Evolutionary conservation across 257 asterid genomes (phyloP).

Genomic region (Solanum pimpinellifolium): DNA sequence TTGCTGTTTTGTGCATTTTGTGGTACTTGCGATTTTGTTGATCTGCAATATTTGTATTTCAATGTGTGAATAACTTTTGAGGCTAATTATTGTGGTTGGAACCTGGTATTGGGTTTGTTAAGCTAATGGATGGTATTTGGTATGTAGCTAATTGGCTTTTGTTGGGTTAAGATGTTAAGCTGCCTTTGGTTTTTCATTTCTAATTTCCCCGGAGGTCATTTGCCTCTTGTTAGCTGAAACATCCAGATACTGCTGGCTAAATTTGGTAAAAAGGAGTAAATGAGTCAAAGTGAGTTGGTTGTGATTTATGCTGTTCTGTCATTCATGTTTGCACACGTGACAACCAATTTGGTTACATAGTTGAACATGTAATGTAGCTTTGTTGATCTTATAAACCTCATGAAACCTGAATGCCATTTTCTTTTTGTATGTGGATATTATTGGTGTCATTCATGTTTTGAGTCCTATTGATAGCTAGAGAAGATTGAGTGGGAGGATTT

Average conservation of each 20-base stretch:
- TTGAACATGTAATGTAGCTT: not conserved
- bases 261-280: not conserved
- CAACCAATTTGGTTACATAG: not conserved
- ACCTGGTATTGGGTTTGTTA: not conserved
- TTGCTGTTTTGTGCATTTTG: slow-evolving; percentile 3
- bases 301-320: not conserved
- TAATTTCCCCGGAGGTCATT: not conserved
- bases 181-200: not conserved
- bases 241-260: not conserved
- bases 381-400: not conserved
- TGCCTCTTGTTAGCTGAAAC: not conserved
- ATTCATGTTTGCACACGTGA: not conserved
- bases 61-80: not conserved
- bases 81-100: not conserved
- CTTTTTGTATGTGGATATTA: not conserved
- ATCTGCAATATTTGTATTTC: not conserved
- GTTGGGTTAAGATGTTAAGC: not conserved
- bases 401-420: not conserved
- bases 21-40: not conserved
- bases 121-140: not conserved
- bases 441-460: not conserved
- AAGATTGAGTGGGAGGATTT: not conserved
- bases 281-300: not conserved
- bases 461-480: not conserved
- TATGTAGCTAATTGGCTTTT: not conserved